Base-by-base conservation (phyloP, 2,329 filamentous ascomycete genomes). In the Magnaporthales sp. region DNA sequence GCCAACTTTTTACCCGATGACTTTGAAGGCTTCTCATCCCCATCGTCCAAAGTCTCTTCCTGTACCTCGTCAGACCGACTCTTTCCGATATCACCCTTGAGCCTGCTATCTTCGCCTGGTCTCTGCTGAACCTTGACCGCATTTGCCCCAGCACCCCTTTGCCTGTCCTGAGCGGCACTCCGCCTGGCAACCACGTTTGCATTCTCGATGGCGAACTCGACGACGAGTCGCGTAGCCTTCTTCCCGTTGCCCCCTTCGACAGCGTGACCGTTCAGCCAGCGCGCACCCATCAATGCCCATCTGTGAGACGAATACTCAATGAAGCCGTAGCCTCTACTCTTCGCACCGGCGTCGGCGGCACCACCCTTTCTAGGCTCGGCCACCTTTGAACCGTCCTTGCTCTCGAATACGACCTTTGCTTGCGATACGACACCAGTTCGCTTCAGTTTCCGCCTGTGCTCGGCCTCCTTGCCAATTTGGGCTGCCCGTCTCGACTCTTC, bases 121-220 rank as follows among this genome's bases (percentile, higher is more conserved):
- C 66, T 46, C 26, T 66, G 68, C 29, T 62, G 63, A 22, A 65
- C 67, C 63, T 66, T 67, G 13, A 68, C 71, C 66, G 71, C 69
- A 27, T 26, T 22, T 27, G 62, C 24, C 24, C 22, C 8, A 66
- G 60, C 64, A 65, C 56, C 62, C 26, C 66, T 62, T 66, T 68
- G 68, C 68, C 79, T 80, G 58, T 80, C 77, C 74, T 92, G 89
- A 63, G 81, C 81, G 68, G 89, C 86, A 68, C 83, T 86, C 66
- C 96, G 85, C 70, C 95, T 85, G 71, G 89, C 86, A n/a, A 99
- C 90, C 1, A 99, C 95, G 74, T 97, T 93, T 0, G 92, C 93
- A 73, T 99, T 99, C 79, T 99, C 95, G 75, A 99, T 97, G 24
- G 95, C 93, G 75, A 99, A 99, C 77, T 99, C 96, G 51, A 94